These are phyloP conservation scores for Endoconidiophora polonica DNA, from an alignment of 2,329 filamentous ascomycete species.

Conservation along the genomic window DNA sequence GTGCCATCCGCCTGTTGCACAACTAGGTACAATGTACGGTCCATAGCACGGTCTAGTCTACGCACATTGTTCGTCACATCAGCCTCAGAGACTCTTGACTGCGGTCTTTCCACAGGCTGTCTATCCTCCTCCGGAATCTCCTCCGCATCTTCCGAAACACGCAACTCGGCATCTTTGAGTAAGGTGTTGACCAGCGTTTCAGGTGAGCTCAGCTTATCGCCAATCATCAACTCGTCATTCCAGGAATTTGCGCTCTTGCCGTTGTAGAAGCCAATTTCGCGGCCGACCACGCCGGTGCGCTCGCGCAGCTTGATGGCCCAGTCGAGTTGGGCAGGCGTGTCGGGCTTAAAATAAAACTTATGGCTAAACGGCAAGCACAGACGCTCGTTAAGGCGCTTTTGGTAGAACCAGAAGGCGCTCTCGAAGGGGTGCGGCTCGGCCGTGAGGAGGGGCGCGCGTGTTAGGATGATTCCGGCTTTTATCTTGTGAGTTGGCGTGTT, in stretches of 20 bases:
- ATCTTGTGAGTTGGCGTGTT: constrained; percentile 28
- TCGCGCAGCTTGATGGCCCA: constrained; percentile 76
- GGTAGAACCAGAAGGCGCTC: constrained; percentile 88
- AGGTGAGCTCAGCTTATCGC: constrained; percentile 48
- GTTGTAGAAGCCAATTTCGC: constrained; percentile 74
- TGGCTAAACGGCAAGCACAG: constrained; percentile 72
- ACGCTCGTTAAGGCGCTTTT: constrained; percentile 90
- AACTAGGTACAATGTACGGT: constrained; percentile 73
- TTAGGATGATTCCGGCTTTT: constrained; percentile 60
- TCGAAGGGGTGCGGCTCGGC: constrained; percentile 75
- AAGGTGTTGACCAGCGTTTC: constrained; percentile 50
- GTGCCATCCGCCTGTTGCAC: constrained; percentile 51
- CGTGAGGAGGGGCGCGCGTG: constrained; percentile 75
- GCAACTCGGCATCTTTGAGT: constrained; percentile 56
- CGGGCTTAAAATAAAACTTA: constrained; percentile 88
- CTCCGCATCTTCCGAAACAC: constrained; percentile 44
- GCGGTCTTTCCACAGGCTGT: constrained; percentile 52
- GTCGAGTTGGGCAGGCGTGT: constrained; percentile 68
- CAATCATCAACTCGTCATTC: constrained; percentile 80
- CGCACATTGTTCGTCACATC: constrained; percentile 57
- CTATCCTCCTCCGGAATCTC: constrained; percentile 39
- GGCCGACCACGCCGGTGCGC: constrained; percentile 54
- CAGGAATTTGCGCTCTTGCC: constrained; percentile 54
- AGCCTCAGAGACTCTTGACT: constrained; percentile 57
- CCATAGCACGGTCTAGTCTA: constrained; percentile 64